phyloP scores from a whole-genome alignment of 2,329 filamentous ascomycete species.

The Clonostachys rhizophaga region DNA sequence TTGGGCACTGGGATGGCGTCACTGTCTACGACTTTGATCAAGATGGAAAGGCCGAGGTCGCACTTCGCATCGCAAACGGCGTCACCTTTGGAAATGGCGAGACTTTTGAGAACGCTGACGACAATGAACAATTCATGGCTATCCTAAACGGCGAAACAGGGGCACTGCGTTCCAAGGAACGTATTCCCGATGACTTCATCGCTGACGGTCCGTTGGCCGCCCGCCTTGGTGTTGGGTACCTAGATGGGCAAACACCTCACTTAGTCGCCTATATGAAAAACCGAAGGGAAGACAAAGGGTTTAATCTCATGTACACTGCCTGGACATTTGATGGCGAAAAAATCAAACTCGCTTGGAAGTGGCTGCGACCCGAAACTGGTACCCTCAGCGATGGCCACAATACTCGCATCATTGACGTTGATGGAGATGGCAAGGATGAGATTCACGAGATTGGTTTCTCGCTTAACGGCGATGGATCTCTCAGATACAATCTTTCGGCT shows the following conservation, averaged over 20 bases:
- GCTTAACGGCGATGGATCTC: conserved; percentile 11
- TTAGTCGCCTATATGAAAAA: neutral
- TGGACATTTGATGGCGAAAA: conserved; percentile 10
- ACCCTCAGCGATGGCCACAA: conserved; percentile 10
- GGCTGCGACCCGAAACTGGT: conserved; percentile 3
- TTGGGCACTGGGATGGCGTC: conserved; percentile 13
- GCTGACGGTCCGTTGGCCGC: neutral
- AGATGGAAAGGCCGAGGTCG: conserved; percentile 11
- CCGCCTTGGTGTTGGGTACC: neutral
- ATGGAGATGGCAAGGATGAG: conserved; percentile 11
- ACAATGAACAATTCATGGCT: conserved; percentile 11
- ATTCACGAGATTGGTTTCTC: conserved; percentile 12
- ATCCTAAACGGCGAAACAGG: neutral
- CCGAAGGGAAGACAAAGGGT: neutral
- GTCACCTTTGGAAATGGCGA: conserved; percentile 10
- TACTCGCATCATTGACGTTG: conserved; percentile 11
- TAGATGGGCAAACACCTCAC: neutral
- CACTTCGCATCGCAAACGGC: conserved; percentile 12
- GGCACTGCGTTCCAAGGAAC: neutral
- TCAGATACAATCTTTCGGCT: conserved; percentile 8
- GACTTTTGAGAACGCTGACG: conserved; percentile 4
- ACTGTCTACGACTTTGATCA: conserved; percentile 15
- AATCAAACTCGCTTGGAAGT: conserved; percentile 11
- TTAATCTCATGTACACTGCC: conserved; percentile 1
- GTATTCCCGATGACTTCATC: neutral